Base-by-base conservation (phyloP, 1,284 basidiomycete genomes). In the Fistulinella cinereoalba region DNA sequence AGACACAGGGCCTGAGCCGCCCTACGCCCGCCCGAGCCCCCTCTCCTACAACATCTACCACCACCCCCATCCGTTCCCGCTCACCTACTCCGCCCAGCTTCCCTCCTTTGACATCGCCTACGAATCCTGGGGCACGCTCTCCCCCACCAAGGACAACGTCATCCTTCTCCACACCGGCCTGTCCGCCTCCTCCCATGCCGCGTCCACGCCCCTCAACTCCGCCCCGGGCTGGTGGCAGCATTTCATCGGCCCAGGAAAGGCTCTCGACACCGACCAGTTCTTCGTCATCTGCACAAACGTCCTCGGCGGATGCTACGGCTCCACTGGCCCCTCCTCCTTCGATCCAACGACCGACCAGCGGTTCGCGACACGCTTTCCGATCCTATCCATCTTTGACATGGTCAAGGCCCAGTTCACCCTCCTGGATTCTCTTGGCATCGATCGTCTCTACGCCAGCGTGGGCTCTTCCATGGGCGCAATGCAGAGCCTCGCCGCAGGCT, bases 251-350 rank as follows among this genome's bases (percentile, higher is more conserved):
- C 94, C 95, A 2, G 92, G 92, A 49, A 91, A 88, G 61, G 83
- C 94, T 3, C 76, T 99, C 28, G 97, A 99, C 72, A 98, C 96
- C 4, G 77, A 94, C 64, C 80, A 84, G 43, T 97, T 89, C 74
- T 98, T 91, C 69, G 76, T 99, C 62, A 85, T 99, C 40, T 99
- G 96, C 72, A 94, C 94, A 12, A 99, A 99, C 67, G 95, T 97
- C 46, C 78, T 99, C 25, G 96, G 96, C 4, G 95, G 97, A 0
- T 99, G 96, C 72, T 99, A 97, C 62, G 96, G 96, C 22, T 91
- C 90, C 4, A 98, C 97, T 0, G 96, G 97, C 1, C 96, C 96
- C 0, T 90, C 89, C 1, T 91, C 90, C 0, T 67, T 81, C 31
- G 80, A 94, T 55, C 81, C 88, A 27, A 46, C 72, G 12, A 80